A percentile compares a stretch with the other conserved stretches of the same genome.
phyloP scores from a whole-genome alignment of 345 rosid species.

The Aquilaria malaccensis region DNA sequence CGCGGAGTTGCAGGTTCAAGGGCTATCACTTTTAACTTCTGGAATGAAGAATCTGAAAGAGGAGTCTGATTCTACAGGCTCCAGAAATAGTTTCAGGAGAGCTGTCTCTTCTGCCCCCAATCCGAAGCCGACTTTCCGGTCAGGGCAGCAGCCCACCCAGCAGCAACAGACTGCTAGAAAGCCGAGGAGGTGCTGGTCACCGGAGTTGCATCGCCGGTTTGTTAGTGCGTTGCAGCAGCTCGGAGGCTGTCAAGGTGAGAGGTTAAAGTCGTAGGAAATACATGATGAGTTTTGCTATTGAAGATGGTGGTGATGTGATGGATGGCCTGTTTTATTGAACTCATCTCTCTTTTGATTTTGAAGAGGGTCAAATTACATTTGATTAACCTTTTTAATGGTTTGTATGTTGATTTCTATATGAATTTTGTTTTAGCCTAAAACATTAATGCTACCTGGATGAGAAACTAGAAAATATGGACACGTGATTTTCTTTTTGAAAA shows the following conservation, averaged over 20 bases:
- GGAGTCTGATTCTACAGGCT: constrained; percentile 36
- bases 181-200: constrained; percentile 87
- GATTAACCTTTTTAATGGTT: not conserved
- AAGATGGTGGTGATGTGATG: too few relatives aligned
- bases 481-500: not conserved
- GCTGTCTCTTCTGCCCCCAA: constrained; percentile 28
- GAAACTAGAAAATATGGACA: not conserved
- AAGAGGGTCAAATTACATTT: not conserved
- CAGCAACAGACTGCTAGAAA: constrained; percentile 41
- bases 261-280: not conserved
- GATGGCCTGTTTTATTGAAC: too few relatives aligned
- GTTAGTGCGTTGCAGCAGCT: constrained; percentile 71
- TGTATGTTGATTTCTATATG: too few relatives aligned
- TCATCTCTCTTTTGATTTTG: not conserved
- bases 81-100: constrained; percentile 31
- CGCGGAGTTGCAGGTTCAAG: constrained; percentile 23
- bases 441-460: too few relatives aligned
- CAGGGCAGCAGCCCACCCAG: constrained; percentile 22
- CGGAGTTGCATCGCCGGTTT: constrained; percentile 73
- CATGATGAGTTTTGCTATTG: too few relatives aligned
- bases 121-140: constrained; percentile 21
- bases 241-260: constrained; percentile 72
- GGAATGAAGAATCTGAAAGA: constrained; percentile 41
- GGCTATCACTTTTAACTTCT: constrained; percentile 43
- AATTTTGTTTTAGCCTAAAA: too few relatives aligned